phyloP scores from a whole-genome alignment of 495 filamentous ascomycete genomes.

The Podospora conica region DNA sequence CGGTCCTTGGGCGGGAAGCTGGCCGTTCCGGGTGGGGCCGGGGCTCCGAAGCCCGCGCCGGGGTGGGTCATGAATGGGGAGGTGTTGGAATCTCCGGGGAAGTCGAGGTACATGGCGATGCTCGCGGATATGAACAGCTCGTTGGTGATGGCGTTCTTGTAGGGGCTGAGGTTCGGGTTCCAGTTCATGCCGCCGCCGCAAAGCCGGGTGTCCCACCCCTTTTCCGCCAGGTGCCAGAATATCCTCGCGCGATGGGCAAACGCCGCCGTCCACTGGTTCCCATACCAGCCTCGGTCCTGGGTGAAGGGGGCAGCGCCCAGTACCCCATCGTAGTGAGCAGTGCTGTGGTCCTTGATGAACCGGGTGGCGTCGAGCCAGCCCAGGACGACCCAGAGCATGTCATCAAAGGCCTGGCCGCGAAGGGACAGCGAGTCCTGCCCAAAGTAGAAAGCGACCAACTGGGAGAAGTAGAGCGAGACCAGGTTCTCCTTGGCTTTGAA shows the following conservation, averaged over 20 bases:
- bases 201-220: slow-evolving; percentile 75
- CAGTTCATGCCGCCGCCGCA: slow-evolving; percentile 92
- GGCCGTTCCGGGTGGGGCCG: not conserved
- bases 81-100: slow-evolving; percentile 68
- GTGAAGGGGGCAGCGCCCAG: not conserved
- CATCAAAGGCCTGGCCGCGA: slow-evolving; percentile 80
- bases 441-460: slow-evolving; percentile 72
- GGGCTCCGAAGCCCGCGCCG: not conserved
- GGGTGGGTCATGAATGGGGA: slow-evolving; percentile 53
- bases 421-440: slow-evolving; percentile 75
- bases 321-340: not conserved
- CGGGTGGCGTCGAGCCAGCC: slow-evolving; percentile 83
- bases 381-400: slow-evolving; percentile 95
- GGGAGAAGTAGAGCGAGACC: slow-evolving; percentile 75
- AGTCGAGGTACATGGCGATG: slow-evolving; percentile 85
- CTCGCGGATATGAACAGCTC: slow-evolving; percentile 81
- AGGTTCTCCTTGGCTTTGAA: slow-evolving; percentile 58
- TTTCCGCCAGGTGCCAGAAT: slow-evolving; percentile 77
- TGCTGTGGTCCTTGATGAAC: slow-evolving; percentile 58
- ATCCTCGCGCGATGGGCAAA: slow-evolving; percentile 83
- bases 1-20: slow-evolving; percentile 50
- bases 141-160: slow-evolving; percentile 98
- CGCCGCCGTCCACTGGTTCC: slow-evolving; percentile 63
- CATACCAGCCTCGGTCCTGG: slow-evolving; percentile 56
- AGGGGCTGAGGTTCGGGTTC: slow-evolving; percentile 75